Conservation (phyloP, 805 yeast species). For the Candida oleophila region DNA sequence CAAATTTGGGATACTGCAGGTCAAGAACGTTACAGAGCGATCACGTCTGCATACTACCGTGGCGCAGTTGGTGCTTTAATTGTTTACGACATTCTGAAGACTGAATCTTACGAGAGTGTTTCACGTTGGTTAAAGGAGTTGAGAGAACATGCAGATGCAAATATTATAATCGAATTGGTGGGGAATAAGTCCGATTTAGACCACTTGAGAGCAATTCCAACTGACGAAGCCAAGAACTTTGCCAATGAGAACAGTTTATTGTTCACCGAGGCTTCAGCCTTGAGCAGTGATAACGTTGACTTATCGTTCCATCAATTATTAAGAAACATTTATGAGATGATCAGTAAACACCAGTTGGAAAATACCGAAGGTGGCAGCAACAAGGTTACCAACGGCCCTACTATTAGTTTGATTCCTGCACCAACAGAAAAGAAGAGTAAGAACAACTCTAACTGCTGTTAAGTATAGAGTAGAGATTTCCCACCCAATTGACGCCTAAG, state of each 20-base stretch:
- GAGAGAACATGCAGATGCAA: slow-evolving; percentile 89
- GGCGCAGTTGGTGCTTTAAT: slow-evolving; percentile 98
- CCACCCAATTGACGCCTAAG: background rate
- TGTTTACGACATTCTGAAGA: slow-evolving; percentile 92
- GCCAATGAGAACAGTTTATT: slow-evolving; percentile 89
- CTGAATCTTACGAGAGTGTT: slow-evolving; percentile 81
- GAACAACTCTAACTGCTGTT: slow-evolving; percentile 72
- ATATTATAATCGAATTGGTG: slow-evolving; percentile 89
- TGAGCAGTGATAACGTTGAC: slow-evolving; percentile 93
- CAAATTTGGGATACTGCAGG: slow-evolving; percentile 99
- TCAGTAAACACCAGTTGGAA: slow-evolving; percentile 88
- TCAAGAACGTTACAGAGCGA: slow-evolving; percentile 97
- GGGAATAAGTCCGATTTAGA: slow-evolving; percentile 91
- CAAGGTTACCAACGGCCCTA: slow-evolving; percentile 81
- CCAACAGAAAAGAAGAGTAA: slow-evolving; percentile 73
- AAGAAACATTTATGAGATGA: slow-evolving; percentile 92
- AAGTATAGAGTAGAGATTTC: slow-evolving; percentile 7
- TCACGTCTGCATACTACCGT: slow-evolving; percentile 94
- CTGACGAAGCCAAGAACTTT: slow-evolving; percentile 94
- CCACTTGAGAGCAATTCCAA: slow-evolving; percentile 93
- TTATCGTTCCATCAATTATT: slow-evolving; percentile 89
- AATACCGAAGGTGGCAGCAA: slow-evolving; percentile 60
- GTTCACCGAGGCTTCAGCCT: slow-evolving; percentile 95
- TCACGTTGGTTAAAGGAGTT: slow-evolving; percentile 89
- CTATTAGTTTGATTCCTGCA: slow-evolving; percentile 89